These are phyloP conservation scores for Suillus americanus DNA, from an alignment of 768 basidiomycete species.

Conservation along the genomic window DNA sequence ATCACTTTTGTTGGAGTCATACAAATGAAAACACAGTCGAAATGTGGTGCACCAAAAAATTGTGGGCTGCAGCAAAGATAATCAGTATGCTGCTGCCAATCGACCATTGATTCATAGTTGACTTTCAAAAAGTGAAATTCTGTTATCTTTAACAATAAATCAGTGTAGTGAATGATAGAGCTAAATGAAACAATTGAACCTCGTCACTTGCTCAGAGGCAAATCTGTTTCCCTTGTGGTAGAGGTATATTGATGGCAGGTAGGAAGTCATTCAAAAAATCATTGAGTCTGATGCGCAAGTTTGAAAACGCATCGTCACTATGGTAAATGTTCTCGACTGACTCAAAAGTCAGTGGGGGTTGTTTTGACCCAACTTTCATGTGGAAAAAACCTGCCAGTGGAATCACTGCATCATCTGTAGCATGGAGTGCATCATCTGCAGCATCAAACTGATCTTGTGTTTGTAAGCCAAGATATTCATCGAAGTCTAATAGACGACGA, in stretches of 20 bases:
- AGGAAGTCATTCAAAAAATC: constrained; percentile 1
- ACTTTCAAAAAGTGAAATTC: constrained; percentile 26
- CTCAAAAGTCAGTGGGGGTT: neutral
- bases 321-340: no score
- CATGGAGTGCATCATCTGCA: no score
- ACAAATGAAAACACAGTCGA: constrained; percentile 29
- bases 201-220: neutral
- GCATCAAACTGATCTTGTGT: neutral
- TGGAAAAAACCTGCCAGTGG: constrained; percentile 4
- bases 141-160: constrained; percentile 18
- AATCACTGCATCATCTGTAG: neutral
- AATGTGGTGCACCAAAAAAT: constrained; percentile 27
- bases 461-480: neutral
- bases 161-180: neutral
- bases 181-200: constrained; percentile 2
- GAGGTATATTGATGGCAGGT: neutral
- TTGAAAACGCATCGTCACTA: no score
- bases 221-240: neutral
- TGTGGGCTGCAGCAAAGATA: constrained; percentile 29
- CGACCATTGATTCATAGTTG: constrained; percentile 26
- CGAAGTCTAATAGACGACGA: neutral
- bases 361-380: constrained; percentile 5
- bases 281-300: no score
- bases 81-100: constrained; percentile 29
- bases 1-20: constrained; percentile 7